Conservation (phyloP, 2,329 filamentous ascomycete genomes). For the Rhynchosporium graminicola region DNA sequence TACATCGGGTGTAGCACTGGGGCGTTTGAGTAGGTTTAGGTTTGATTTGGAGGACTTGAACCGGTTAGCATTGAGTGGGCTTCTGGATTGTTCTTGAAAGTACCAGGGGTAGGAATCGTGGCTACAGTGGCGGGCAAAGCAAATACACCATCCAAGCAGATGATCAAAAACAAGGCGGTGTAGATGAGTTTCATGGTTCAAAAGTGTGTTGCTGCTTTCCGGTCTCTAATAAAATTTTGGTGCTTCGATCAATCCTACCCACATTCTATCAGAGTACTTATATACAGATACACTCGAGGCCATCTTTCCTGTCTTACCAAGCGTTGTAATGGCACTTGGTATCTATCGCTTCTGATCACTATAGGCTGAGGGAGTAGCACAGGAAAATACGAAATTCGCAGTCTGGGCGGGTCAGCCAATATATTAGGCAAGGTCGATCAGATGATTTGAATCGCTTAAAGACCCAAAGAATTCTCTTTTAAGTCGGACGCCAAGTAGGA, state of each 20-base stretch:
- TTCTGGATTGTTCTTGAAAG: neutral
- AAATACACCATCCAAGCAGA: neutral
- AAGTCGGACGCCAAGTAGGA: constrained; percentile 3
- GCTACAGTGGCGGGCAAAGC: neutral
- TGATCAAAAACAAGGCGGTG: neutral
- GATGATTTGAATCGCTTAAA: neutral
- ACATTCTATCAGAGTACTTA: neutral
- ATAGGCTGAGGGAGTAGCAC: constrained; percentile 4
- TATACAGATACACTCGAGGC: neutral
- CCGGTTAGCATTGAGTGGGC: neutral
- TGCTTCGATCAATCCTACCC: neutral
- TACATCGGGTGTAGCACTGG: neutral
- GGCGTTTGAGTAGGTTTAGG: neutral
- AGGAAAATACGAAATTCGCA: neutral
- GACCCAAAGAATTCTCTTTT: neutral
- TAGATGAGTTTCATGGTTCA: neutral
- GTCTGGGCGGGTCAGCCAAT: neutral
- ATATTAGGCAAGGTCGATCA: neutral
- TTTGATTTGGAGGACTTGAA: neutral
- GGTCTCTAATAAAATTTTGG: neutral
- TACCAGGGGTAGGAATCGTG: neutral
- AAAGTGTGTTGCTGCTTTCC: neutral
- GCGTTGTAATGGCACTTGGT: neutral
- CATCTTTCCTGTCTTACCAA: neutral
- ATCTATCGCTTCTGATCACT: neutral